Conservation (phyloP, 768 basidiomycete species). For the Phlebiopsis gigantea region DNA sequence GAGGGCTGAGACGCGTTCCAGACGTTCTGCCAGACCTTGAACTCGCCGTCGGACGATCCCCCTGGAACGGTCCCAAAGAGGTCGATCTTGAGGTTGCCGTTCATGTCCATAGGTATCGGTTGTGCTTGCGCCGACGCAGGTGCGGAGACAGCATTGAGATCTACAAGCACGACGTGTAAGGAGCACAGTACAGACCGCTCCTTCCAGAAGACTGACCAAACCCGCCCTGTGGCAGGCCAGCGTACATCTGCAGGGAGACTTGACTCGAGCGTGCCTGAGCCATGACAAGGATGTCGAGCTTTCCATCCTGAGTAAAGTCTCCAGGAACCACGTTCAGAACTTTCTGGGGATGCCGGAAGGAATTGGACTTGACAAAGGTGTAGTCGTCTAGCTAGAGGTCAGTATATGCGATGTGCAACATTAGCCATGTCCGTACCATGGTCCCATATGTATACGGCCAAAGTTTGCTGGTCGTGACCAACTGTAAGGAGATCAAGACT, state of each 20-base stretch:
- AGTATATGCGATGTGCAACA: not conserved
- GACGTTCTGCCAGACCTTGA: conserved; percentile 77
- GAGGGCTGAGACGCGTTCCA: conserved; percentile 58
- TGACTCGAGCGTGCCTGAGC: conserved; percentile 45
- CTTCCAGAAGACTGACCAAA: conserved; percentile 47
- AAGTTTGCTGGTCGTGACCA: conserved; percentile 64
- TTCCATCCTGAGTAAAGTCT: conserved; percentile 91
- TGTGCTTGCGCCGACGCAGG: conserved; percentile 68
- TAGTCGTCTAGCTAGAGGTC: conserved; percentile 46
- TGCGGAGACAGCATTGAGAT: conserved; percentile 37
- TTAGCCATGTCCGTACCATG: conserved; percentile 49
- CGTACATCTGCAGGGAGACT: conserved; percentile 67
- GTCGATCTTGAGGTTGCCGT: conserved; percentile 88
- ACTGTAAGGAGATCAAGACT: conserved; percentile 83
- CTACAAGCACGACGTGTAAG: conserved; percentile 13
- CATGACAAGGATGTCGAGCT: conserved; percentile 88
- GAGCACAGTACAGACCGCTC: not conserved
- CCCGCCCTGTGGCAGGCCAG: conserved; percentile 53
- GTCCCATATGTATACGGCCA: conserved; percentile 79
- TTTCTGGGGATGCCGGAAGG: conserved; percentile 49
- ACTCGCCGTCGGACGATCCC: conserved; percentile 25
- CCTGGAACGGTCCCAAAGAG: conserved; percentile 57
- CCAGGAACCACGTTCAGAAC: conserved; percentile 86
- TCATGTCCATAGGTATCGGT: conserved; percentile 80
- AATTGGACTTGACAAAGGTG: conserved; percentile 41